Evolutionary conservation across 2,329 filamentous ascomycete genomes (phyloP).

Genomic region (Sclerotinia sclerotiorum): DNA sequence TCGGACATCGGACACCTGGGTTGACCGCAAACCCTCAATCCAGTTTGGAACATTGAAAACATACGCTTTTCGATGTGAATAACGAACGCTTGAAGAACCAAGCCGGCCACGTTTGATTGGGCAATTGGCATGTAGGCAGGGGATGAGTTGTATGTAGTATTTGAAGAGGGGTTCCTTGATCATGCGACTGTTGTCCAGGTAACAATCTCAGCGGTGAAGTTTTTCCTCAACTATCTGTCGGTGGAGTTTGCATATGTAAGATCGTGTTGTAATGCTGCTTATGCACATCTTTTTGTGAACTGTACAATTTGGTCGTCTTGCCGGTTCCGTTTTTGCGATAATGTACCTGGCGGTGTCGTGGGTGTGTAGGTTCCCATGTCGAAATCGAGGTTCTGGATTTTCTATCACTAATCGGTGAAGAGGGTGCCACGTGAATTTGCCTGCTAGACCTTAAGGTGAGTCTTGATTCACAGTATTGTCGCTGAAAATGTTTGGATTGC

Average conservation of each 20-base stretch:
- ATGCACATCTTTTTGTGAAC: slow-evolving; percentile 7
- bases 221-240: slow-evolving; percentile 18
- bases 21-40: slow-evolving; percentile 9
- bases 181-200: slow-evolving; percentile 18
- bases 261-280: slow-evolving; percentile 22
- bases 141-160: slow-evolving; percentile 21
- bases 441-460: slow-evolving; percentile 5
- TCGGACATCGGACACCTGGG: slow-evolving; percentile 8
- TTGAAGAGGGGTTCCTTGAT: slow-evolving; percentile 15
- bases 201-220: slow-evolving; percentile 26
- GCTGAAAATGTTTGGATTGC: slow-evolving; percentile 3
- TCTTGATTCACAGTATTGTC: slow-evolving; percentile 7
- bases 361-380: slow-evolving; percentile 21
- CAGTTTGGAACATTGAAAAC: slow-evolving; percentile 6
- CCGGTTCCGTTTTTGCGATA: slow-evolving; percentile 15
- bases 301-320: slow-evolving; percentile 19
- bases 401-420: slow-evolving; percentile 18
- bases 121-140: slow-evolving; percentile 11
- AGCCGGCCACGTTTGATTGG: slow-evolving; percentile 19
- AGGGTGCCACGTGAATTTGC: slow-evolving; percentile 17
- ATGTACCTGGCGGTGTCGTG: slow-evolving; percentile 17
- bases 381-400: slow-evolving; percentile 21
- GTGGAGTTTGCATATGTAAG: slow-evolving; percentile 24
- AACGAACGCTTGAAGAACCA: slow-evolving; percentile 6
- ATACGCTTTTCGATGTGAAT: slow-evolving; percentile 1